Percentiles rank a stretch among this genome's conserved stretches.
Evolutionary conservation across 2,329 filamentous ascomycete species (phyloP).

Genomic region (Eutypella sp.): DNA sequence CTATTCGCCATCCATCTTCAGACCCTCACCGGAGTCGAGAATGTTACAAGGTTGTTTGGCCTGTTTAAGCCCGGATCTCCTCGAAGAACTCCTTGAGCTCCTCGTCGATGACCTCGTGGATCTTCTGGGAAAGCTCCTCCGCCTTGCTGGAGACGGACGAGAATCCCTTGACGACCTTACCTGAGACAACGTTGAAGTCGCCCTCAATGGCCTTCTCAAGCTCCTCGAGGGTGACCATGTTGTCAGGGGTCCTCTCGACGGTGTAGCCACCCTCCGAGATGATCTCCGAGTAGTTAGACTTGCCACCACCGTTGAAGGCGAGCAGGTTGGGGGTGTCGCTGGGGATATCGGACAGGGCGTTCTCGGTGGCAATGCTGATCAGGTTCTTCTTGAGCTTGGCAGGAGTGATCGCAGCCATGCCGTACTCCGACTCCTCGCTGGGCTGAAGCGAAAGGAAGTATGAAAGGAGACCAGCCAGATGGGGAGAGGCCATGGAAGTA

Average conservation of each 20-base stretch:
- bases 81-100: slow-evolving; percentile 57
- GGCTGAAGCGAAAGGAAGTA: slow-evolving; percentile 98
- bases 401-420: slow-evolving; percentile 83
- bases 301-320: slow-evolving; percentile 97
- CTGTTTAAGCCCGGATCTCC: slow-evolving; percentile 37
- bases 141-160: slow-evolving; percentile 51
- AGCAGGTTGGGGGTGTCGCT: slow-evolving; percentile 87
- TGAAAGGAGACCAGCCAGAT: slow-evolving; percentile 92
- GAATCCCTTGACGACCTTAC: slow-evolving; percentile 50
- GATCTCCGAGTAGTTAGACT: slow-evolving; percentile 84
- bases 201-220: slow-evolving; percentile 56
- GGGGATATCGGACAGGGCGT: slow-evolving; percentile 75
- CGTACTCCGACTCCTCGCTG: slow-evolving; percentile 81
- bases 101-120: slow-evolving; percentile 56
- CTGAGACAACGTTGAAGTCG: slow-evolving; percentile 56
- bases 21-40: neutral
- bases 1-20: neutral
- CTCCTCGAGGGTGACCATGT: slow-evolving; percentile 46
- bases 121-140: slow-evolving; percentile 58
- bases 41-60: neutral
- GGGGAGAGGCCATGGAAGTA: slow-evolving; percentile 98
- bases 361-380: slow-evolving; percentile 75
- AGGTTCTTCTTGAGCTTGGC: slow-evolving; percentile 90
- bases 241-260: slow-evolving; percentile 37
- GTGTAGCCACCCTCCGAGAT: slow-evolving; percentile 69